A percentile compares a stretch with the other conserved stretches of the same genome.
Conservation (phyloP, 495 filamentous ascomycete genomes). For the Xylaria flabelliformis region DNA sequence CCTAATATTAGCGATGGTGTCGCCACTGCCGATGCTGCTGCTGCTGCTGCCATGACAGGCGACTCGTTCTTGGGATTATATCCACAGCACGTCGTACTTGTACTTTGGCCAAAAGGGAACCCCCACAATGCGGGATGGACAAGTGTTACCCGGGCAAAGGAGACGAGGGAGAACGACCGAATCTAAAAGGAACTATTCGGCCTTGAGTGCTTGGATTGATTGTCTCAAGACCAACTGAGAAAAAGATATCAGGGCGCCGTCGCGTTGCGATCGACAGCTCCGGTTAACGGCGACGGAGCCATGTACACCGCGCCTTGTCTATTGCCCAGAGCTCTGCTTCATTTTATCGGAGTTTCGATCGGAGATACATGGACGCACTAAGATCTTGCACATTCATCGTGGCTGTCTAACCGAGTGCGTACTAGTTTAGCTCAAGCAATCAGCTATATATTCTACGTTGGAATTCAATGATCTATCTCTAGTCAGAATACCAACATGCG, state of each 20-base stretch:
- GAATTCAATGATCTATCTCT: not conserved
- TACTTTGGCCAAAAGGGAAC: not conserved
- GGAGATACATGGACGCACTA: constrained; percentile 10
- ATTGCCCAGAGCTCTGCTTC: not conserved
- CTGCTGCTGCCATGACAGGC: constrained; percentile 17
- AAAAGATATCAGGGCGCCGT: not conserved
- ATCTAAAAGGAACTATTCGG: not conserved
- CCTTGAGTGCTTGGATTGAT: not conserved
- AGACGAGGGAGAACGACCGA: not conserved
- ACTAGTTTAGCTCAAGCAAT: not conserved
- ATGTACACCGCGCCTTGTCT: not conserved
- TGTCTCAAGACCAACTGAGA: not conserved
- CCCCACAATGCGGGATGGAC: not conserved
- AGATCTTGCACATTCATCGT: constrained; percentile 8
- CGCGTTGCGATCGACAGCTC: not conserved
- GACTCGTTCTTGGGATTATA: not conserved
- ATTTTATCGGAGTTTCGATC: constrained; percentile 22
- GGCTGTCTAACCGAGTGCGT: constrained; percentile 1
- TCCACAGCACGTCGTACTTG: constrained; percentile 7
- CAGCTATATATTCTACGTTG: not conserved
- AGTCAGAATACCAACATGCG: not conserved
- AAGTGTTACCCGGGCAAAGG: not conserved
- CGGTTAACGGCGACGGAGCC: constrained; percentile 17
- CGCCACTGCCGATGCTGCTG: constrained; percentile 15
- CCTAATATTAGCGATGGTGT: constrained; percentile 15